Conservation (phyloP, 2,329 filamentous ascomycete genomes). For the Fusarium udum region DNA sequence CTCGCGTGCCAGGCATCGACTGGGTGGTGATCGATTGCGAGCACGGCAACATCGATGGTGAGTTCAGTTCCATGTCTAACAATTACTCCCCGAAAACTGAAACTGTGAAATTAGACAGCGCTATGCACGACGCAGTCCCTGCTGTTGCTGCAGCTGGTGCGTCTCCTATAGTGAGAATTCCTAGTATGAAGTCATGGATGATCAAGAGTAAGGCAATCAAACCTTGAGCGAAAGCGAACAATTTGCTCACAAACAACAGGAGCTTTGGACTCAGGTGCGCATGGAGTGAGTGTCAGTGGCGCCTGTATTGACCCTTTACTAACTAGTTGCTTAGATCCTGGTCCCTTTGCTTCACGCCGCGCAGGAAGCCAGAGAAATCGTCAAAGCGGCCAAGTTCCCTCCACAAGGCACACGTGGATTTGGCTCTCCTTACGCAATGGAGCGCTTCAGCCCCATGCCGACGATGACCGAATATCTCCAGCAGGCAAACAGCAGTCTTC, state of each 20-base stretch:
- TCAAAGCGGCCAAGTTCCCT: not conserved
- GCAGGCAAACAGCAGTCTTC: not conserved
- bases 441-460: not conserved
- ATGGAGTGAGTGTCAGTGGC: not conserved
- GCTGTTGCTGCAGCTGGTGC: not conserved
- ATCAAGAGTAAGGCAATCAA: not conserved
- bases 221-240: no score
- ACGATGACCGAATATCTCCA: not conserved
- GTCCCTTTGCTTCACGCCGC: not conserved
- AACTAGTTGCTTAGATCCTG: accelerated
- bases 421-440: not conserved
- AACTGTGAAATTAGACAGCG: not conserved
- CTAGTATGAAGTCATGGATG: not conserved
- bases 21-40: not conserved
- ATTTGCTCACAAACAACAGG: not conserved
- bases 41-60: not conserved
- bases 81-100: not conserved
- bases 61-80: not conserved
- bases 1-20: not conserved
- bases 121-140: not conserved
- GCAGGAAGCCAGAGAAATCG: not conserved
- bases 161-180: not conserved
- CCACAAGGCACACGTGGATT: not conserved
- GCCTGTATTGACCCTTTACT: accelerated
- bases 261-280: not conserved